Percentiles rank a stretch among this genome's conserved stretches.
Evolutionary conservation across 768 basidiomycete genomes (phyloP).

Genomic region (Termitomyces sp.): DNA sequence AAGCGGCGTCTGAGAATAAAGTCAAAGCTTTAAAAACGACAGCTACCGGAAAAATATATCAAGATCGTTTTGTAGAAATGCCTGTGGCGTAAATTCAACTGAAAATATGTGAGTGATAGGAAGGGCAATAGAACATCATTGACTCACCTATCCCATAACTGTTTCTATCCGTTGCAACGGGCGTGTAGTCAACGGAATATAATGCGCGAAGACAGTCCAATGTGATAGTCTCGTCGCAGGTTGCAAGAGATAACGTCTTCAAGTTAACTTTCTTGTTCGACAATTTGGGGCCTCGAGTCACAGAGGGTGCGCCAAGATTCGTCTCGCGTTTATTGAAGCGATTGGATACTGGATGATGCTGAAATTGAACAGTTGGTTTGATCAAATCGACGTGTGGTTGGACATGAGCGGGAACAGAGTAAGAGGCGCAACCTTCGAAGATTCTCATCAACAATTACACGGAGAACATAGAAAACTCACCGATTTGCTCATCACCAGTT

Average conservation of each 20-base stretch:
- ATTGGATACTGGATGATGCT: constrained; percentile 24
- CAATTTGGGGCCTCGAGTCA: constrained; percentile 4
- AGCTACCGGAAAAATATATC: constrained; percentile 37
- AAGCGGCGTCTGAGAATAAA: background rate
- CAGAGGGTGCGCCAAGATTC: constrained; percentile 7
- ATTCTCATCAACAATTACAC: background rate
- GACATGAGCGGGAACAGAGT: constrained; percentile 37
- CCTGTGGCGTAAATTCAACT: constrained; percentile 12
- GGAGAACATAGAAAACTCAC: constrained; percentile 8
- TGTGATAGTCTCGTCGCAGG: constrained; percentile 24
- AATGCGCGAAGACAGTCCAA: constrained; percentile 26
- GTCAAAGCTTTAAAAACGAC: background rate
- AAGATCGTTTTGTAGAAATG: constrained; percentile 9
- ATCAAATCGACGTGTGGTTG: constrained; percentile 39
- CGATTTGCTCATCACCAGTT: constrained; percentile 35
- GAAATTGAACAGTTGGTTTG: constrained; percentile 41
- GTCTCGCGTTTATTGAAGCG: constrained; percentile 13
- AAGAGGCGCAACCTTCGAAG: constrained; percentile 32
- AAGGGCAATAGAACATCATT: background rate
- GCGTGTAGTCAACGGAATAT: constrained; percentile 22
- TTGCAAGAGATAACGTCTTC: constrained; percentile 4
- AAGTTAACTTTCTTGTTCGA: constrained; percentile 2
- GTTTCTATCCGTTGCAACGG: constrained; percentile 23
- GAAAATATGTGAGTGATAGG: background rate
- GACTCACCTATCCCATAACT: constrained; percentile 24